Evolutionary conservation across 495 filamentous ascomycete genomes (phyloP).

Genomic region (Bacidia gigantensis): DNA sequence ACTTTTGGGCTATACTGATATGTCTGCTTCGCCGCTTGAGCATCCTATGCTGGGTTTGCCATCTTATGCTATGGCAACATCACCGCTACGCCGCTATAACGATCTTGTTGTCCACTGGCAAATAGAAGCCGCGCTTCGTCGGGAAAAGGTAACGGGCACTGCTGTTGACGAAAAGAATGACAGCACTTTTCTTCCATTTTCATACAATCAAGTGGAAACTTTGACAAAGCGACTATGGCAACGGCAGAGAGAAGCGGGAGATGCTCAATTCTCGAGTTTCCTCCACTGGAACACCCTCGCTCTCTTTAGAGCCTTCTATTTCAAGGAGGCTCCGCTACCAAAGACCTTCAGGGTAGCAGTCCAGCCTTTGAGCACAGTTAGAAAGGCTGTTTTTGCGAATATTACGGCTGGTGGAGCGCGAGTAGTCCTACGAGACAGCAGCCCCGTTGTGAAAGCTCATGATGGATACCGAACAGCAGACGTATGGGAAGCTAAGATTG

Average conservation of each 20-base stretch:
- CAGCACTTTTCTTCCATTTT: constrained; percentile 50
- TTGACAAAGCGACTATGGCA: constrained; percentile 24
- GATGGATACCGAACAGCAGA: constrained; percentile 31
- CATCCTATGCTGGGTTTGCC: constrained; percentile 50
- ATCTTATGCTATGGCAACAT: constrained; percentile 68
- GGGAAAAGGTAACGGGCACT: constrained; percentile 45
- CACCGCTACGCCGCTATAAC: constrained; percentile 67
- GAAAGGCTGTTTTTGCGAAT: constrained; percentile 1
- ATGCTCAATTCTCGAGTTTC: constrained; percentile 25
- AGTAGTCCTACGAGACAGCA: constrained; percentile 20
- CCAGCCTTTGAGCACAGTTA: constrained; percentile 16
- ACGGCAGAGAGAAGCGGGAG: constrained; percentile 23
- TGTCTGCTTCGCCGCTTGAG: constrained; percentile 35
- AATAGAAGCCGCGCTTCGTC: constrained; percentile 65
- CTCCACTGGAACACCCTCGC: constrained; percentile 55
- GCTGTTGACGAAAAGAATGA: constrained; percentile 33
- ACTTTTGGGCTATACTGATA: constrained; percentile 38
- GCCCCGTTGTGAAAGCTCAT: constrained; percentile 21
- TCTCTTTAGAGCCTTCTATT: constrained; percentile 62
- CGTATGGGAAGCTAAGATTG: constrained; percentile 46
- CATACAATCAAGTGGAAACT: constrained; percentile 37
- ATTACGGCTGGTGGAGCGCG: constrained; percentile 22
- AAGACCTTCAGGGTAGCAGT: constrained; percentile 36
- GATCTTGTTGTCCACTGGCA: constrained; percentile 89
- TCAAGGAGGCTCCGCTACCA: constrained; percentile 49